Evolutionary conservation across 2,329 filamentous ascomycete species (phyloP).

Genomic region (Fusarium luffae): DNA sequence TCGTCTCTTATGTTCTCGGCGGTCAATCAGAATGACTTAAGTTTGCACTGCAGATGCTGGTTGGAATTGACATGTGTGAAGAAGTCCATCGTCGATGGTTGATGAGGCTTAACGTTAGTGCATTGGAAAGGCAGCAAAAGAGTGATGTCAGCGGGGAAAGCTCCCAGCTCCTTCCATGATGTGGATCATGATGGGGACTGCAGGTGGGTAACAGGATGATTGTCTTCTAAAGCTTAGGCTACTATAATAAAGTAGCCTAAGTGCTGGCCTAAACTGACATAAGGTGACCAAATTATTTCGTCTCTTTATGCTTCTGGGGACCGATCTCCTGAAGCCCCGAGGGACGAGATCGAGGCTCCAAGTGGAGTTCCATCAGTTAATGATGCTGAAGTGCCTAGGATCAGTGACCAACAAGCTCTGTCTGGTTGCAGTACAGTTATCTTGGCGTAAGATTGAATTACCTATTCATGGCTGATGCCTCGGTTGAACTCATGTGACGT

Average conservation of each 20-base stretch:
- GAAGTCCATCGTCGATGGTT: conserved; percentile 7
- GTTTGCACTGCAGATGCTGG: neutral
- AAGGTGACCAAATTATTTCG: too few relatives aligned
- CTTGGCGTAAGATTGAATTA: neutral
- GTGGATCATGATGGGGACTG: conserved; percentile 20
- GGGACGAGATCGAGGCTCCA: conserved; percentile 15
- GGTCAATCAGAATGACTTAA: neutral
- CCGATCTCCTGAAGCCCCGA: neutral
- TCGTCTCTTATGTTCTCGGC: neutral
- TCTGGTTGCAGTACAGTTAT: neutral
- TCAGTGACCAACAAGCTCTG: neutral
- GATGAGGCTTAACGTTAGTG: conserved; percentile 1
- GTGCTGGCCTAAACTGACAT: fast-evolving
- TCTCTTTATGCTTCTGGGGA: too few relatives aligned
- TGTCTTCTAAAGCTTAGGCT: too few relatives aligned
- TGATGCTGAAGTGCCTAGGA: neutral
- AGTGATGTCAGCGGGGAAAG: conserved; percentile 33
- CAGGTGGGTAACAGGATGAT: neutral
- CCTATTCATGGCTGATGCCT: conserved; percentile 4
- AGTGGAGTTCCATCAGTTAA: conserved; percentile 10
- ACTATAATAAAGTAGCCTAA: too few relatives aligned
- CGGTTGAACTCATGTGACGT: conserved; percentile 26
- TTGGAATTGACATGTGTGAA: neutral
- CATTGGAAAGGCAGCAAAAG: neutral
- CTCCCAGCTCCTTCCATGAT: neutral